Conservation (phyloP, 306 rosid genomes). For the Rosa rugosa region DNA sequence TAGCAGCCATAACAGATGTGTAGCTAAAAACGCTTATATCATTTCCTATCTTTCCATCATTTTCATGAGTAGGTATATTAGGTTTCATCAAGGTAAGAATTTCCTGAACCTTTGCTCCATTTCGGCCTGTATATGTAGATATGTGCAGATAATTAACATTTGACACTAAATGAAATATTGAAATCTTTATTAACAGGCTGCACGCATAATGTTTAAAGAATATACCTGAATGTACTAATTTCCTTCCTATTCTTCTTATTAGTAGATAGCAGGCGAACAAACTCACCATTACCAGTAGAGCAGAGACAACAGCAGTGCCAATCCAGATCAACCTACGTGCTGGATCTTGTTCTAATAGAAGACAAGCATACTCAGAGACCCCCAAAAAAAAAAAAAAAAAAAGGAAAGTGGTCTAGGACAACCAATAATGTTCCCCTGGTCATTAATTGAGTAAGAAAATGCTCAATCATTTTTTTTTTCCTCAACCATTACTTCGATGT, state of each 20-base stretch:
- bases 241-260: conserved; percentile 12
- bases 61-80: background rate
- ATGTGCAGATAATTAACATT: background rate
- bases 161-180: background rate
- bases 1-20: conserved; percentile 12
- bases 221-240: conserved; percentile 16
- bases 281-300: background rate
- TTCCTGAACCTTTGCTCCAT: background rate
- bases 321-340: conserved; percentile 8
- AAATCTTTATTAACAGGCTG: background rate
- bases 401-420: too few species aligned
- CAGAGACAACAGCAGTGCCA: background rate
- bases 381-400: too few species aligned
- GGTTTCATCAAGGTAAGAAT: background rate
- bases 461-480: too few species aligned
- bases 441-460: too few species aligned
- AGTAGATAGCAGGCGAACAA: background rate
- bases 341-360: background rate
- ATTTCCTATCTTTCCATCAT: conserved; percentile 10
- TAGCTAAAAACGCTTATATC: conserved; percentile 23
- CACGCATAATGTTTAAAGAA: background rate
- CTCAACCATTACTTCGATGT: too few species aligned
- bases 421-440: background rate
- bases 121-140: background rate
- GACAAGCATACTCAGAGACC: background rate